A percentile compares a stretch with the other conserved stretches of the same genome.
These are phyloP conservation scores for Sporothrix inflata DNA, from an alignment of 2,329 filamentous ascomycete species.

Conservation along the genomic window DNA sequence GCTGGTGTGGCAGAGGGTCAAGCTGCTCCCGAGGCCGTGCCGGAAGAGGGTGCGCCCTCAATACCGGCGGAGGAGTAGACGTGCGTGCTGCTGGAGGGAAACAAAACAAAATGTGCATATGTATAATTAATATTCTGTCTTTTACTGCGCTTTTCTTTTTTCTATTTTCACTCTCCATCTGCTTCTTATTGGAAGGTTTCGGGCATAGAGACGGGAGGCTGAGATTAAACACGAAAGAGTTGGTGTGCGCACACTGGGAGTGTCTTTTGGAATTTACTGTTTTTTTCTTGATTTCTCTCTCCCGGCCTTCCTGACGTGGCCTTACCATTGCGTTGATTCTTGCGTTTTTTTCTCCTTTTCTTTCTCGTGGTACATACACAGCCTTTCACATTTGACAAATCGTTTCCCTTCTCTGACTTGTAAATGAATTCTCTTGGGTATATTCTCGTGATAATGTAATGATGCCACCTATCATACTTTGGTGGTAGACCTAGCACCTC, in stretches of 20 bases:
- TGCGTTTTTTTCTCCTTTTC: neutral
- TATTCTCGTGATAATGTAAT: neutral
- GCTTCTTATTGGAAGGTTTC: neutral
- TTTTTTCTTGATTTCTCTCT: neutral
- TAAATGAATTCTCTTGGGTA: neutral
- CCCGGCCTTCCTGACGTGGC: neutral
- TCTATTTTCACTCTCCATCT: neutral
- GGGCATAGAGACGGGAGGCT: conserved; percentile 9
- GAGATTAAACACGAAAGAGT: neutral
- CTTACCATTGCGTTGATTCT: neutral
- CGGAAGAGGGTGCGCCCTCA: neutral
- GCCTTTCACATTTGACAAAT: neutral
- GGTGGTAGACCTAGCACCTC: too few species aligned
- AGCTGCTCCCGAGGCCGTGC: neutral
- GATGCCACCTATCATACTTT: neutral
- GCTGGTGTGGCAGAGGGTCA: neutral
- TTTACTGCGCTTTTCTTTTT: neutral
- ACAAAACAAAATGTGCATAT: conserved; percentile 3
- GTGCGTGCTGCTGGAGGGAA: neutral
- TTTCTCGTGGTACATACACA: neutral
- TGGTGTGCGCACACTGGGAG: neutral
- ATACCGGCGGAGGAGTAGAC: neutral
- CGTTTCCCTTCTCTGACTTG: neutral
- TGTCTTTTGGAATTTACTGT: conserved; percentile 4
- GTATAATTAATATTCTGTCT: conserved; percentile 18